These are phyloP conservation scores for Thymus quinquecostatus DNA, from an alignment of 257 asterid genomes.

Conservation along the genomic window DNA sequence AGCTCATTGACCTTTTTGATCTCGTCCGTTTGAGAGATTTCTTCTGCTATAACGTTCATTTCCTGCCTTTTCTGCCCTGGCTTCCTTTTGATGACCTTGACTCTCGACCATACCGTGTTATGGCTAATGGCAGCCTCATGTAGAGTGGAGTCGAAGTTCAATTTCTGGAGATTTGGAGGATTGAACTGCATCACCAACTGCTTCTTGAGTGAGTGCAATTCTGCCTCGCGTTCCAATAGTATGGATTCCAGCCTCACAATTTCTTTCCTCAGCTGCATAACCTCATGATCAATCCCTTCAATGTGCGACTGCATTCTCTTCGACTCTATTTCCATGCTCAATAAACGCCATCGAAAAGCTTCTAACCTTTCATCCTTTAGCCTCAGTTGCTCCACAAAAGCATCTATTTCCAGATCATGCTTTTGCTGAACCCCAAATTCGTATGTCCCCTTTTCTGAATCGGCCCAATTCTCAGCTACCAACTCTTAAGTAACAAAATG, in stretches of 20 bases:
- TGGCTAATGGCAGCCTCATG: slow-evolving; percentile 39
- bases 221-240: slow-evolving; percentile 64
- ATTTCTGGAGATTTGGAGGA: slow-evolving; percentile 56
- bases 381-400: slow-evolving; percentile 85
- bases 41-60: slow-evolving; percentile 39
- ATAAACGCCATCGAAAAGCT: slow-evolving; percentile 72
- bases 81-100: slow-evolving; percentile 66
- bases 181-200: slow-evolving; percentile 53
- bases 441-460: slow-evolving; percentile 54
- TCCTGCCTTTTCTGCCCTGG: slow-evolving; percentile 55
- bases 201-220: slow-evolving; percentile 61
- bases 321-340: slow-evolving; percentile 82
- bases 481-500: slow-evolving; percentile 23
- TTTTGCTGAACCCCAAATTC: slow-evolving; percentile 54
- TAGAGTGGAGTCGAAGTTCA: slow-evolving; percentile 47
- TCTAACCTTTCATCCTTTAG: slow-evolving; percentile 76
- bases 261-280: slow-evolving; percentile 59
- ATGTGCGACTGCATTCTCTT: slow-evolving; percentile 63
- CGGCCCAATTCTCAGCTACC: slow-evolving; percentile 55
- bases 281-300: slow-evolving; percentile 60
- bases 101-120: slow-evolving; percentile 76
- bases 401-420: slow-evolving; percentile 70
- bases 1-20: slow-evolving; percentile 33
- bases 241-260: slow-evolving; percentile 60
- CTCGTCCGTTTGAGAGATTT: slow-evolving; percentile 33